A percentile compares a stretch with the other conserved stretches of the same genome.
These are phyloP conservation scores for Exophiala dermatitidis DNA, from an alignment of 2,329 filamentous ascomycete genomes.

Conservation along the genomic window DNA sequence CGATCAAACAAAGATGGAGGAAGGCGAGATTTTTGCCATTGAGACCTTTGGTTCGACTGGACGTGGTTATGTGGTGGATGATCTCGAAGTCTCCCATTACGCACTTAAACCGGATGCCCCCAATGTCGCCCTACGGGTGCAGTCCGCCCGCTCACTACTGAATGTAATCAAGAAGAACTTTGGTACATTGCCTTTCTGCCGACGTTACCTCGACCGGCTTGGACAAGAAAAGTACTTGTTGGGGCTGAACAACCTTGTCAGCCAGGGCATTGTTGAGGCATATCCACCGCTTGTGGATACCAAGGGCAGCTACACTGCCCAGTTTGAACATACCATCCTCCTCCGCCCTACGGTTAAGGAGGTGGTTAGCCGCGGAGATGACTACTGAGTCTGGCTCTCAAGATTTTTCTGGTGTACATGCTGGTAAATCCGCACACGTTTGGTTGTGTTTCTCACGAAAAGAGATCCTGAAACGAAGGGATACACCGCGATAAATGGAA, in stretches of 20 bases:
- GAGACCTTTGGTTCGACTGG: slow-evolving; percentile 94
- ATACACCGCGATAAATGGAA: no score
- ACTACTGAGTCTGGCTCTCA: slow-evolving; percentile 54
- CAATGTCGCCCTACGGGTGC: slow-evolving; percentile 67
- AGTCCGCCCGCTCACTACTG: slow-evolving; percentile 76
- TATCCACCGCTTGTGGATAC: slow-evolving; percentile 86
- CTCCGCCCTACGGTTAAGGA: slow-evolving; percentile 77
- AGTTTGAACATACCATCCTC: slow-evolving; percentile 83
- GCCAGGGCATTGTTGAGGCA: slow-evolving; percentile 74
- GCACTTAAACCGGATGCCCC: slow-evolving; percentile 65
- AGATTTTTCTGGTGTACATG: background rate
- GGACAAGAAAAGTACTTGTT: slow-evolving; percentile 91
- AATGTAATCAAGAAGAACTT: slow-evolving; percentile 95
- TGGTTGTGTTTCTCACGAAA: no score
- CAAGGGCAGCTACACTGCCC: slow-evolving; percentile 90
- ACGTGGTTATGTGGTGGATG: slow-evolving; percentile 77
- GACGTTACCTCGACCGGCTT: slow-evolving; percentile 84
- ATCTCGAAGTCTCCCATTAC: slow-evolving; percentile 85
- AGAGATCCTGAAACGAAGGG: no score
- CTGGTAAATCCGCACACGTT: background rate
- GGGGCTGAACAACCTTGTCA: slow-evolving; percentile 79
- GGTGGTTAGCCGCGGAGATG: slow-evolving; percentile 76
- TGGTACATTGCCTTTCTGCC: slow-evolving; percentile 82
- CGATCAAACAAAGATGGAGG: slow-evolving; percentile 94
- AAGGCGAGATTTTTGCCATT: slow-evolving; percentile 90